Evolutionary conservation across 306 rosid species (phyloP).

Genomic region (Rubus parviflorus): DNA sequence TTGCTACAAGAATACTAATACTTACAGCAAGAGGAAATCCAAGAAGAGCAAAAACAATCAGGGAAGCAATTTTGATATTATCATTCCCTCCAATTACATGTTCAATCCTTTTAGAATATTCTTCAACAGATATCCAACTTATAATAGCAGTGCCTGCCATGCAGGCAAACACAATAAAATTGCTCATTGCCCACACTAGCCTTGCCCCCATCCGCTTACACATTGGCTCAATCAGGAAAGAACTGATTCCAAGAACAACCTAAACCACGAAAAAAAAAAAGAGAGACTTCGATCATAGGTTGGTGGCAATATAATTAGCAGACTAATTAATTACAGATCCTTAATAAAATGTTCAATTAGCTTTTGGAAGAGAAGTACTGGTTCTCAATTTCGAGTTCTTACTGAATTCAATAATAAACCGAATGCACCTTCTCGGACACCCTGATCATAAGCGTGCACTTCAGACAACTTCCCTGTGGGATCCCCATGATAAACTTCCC

Average conservation of each 20-base stretch:
- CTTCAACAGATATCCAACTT: constrained; percentile 61
- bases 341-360: not conserved
- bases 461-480: constrained; percentile 71
- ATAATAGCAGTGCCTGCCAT: constrained; percentile 91
- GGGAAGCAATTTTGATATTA: constrained; percentile 69
- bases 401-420: constrained; percentile 99
- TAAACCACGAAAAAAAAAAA: constrained; percentile 32
- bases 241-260: constrained; percentile 95
- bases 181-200: constrained; percentile 93
- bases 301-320: not conserved
- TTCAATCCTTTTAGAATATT: constrained; percentile 62
- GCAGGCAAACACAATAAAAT: constrained; percentile 89
- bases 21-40: constrained; percentile 99
- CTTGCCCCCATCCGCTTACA: constrained; percentile 87
- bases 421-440: constrained; percentile 99
- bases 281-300: constrained; percentile 16
- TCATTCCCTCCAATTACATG: constrained; percentile 76
- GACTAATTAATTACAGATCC: not conserved
- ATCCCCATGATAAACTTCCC: constrained; percentile 97
- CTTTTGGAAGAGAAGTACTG: constrained; percentile 17
- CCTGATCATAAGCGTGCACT: constrained; percentile 65
- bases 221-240: constrained; percentile 95
- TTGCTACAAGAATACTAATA: constrained; percentile 14
- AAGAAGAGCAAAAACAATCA: constrained; percentile 85
- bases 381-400: constrained; percentile 68